Base-by-base conservation (phyloP, 768 basidiomycete species). In the Butyriboletus loyo region DNA sequence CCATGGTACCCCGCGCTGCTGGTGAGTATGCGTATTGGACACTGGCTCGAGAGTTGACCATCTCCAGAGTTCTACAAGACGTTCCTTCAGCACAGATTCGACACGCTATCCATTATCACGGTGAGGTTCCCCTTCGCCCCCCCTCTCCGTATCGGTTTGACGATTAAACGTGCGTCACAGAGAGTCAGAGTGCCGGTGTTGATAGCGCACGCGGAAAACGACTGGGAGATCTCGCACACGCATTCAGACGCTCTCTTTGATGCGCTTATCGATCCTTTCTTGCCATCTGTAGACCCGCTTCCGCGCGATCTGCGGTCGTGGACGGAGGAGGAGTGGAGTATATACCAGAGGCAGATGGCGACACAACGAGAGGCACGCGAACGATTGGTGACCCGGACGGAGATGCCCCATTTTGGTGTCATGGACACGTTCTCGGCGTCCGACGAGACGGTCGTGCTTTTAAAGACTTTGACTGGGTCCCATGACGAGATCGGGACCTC, bases 171-270 rank as follows among this genome's bases (percentile, higher is more conserved):
- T 46, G 21, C 34, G 19, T 37, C 27, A 34, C 62, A 91, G 89
- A 74, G 77, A 52, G 79, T 91, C 57, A 80, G 81, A 57, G 79
- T 81, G 0, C 83, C 86, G 9, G 77, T 89, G 7, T 72, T 92
- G 35, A 77, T 94, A 56, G 83, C 79, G 0, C 92, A 94, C 65
- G 83, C 91, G 9, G 74, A 79, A 55, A 76, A 92, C 65, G 92
- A 94, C 68, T 74, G 72, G 59, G 85, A 89, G 22, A 91, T 93
- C 44, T 85, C 85, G 0, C 75, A 82, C 57, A 72, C 77, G 1
- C 91, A 94, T 64, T 85, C 92, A 0, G 73, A 76, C 14, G 70
- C 74, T 0, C 78, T 94, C 24, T 91, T 91, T 68, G 75, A 87
- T 24, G 73, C 79, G 0, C 80, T 92, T 50, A 65, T 89, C 27